Evolutionary conservation across 305 asterid species (phyloP), one percentile per base, ranked within the genome.

Genomic region (Fraxinus albicans): DNA sequence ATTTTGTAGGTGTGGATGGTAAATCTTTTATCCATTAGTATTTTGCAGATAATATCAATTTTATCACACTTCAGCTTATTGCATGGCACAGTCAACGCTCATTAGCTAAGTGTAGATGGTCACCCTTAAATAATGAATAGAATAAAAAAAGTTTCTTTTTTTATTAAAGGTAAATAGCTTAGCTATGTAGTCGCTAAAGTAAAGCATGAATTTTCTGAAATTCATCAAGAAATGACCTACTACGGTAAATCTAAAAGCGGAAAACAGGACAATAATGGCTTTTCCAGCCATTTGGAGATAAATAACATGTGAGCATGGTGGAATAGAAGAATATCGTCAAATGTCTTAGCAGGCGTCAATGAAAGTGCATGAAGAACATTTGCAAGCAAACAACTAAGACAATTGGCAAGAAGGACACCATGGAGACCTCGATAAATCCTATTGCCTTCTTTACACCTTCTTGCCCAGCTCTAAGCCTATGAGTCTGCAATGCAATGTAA

Each of bases 391-490:
- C 47, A 40, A 40, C 47, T 40, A 40, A 40, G 47, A 40, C 47
- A 83, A 83, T 79, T 73, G 53, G 33, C 74, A 69, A 33, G 44
- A 79, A 78, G 36, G 81, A 84, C 77, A 78, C 74, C 76, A 50
- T 6, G 17, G 33, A 70, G 80, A 95, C 99, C 98, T 94, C 98
- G 53, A 93, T 65, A 86, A 95, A 93, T 84, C 94, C 92, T 2
- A 95, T 88, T 42, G 88, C 95, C 76, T 88, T 94, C 90, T 87
- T 89, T 63, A 88, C 88, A 79, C 88, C 88, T 84, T 77, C 93
- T 89, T 89, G 89, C 80, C 95, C 98, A 65, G 88, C 95, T 88
- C 97, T 88, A 74, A 93, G 86, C 79, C 98, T 96, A 75, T 93
- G 98, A 77, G 98, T 95, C 98, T 93, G 88, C 88, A 58, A 85